These are phyloP conservation scores for Rhizophagus sp. DNA, from an alignment of 192 early-diverging fungal genomes.

Conservation along the genomic window DNA sequence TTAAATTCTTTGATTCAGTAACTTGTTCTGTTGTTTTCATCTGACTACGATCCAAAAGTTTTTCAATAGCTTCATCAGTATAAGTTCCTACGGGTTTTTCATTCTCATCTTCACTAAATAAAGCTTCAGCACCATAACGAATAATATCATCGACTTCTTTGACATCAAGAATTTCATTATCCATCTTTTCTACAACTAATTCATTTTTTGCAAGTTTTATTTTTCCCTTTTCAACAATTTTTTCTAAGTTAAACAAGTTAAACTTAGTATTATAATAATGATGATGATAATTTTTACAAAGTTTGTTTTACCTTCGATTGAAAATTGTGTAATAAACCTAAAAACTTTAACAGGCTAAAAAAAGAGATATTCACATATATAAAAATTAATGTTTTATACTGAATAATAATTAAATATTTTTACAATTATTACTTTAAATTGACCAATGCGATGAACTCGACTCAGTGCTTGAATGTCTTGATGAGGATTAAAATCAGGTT, in stretches of 20 bases:
- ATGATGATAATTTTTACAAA: background rate
- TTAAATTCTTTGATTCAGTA: conserved; percentile 40
- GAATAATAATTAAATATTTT: no score
- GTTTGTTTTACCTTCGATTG: conserved; percentile 53
- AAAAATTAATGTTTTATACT: no score
- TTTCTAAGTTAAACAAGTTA: conserved; percentile 36
- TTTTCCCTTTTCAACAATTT: conserved; percentile 74
- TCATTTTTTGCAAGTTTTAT: conserved; percentile 76
- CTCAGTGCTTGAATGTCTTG: conserved; percentile 72
- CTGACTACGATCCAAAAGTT: conserved; percentile 60
- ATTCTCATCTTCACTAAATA: conserved; percentile 64
- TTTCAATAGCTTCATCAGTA: conserved; percentile 59
- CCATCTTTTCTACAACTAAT: conserved; percentile 74
- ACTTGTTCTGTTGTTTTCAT: conserved; percentile 39
- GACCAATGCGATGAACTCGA: conserved; percentile 75
- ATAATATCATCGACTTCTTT: conserved; percentile 65
- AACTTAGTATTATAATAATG: background rate
- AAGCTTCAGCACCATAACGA: conserved; percentile 64
- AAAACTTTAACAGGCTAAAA: conserved; percentile 44
- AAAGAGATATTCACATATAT: background rate
- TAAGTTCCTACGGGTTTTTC: conserved; percentile 51
- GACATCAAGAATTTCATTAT: conserved; percentile 51
- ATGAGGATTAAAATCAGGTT: conserved; percentile 76
- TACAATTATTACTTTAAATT: conserved; percentile 52
- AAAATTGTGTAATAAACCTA: conserved; percentile 62